phyloP scores from a whole-genome alignment of 2,329 filamentous ascomycete species.

The Knoxdaviesia capensis region DNA sequence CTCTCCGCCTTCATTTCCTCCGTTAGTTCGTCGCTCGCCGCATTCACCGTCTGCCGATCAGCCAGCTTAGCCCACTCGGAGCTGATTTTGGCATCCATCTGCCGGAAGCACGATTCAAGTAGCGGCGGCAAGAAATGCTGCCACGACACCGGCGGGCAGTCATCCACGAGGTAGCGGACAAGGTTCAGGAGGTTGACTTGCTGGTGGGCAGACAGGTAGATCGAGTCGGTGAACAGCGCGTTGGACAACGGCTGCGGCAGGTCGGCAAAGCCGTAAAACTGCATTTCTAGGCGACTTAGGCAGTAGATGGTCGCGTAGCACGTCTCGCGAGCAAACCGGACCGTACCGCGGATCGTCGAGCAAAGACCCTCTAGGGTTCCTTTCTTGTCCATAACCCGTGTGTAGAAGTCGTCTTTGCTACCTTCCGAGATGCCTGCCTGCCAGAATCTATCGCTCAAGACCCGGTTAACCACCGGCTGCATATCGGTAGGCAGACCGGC shows the following conservation, averaged over 20 bases:
- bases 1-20: slow-evolving; percentile 98
- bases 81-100: slow-evolving; percentile 74
- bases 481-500: slow-evolving; percentile 53
- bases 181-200: slow-evolving; percentile 84
- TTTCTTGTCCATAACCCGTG: slow-evolving; percentile 74
- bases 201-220: slow-evolving; percentile 75
- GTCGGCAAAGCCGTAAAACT: slow-evolving; percentile 80
- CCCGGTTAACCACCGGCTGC: slow-evolving; percentile 55
- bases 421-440: slow-evolving; percentile 92
- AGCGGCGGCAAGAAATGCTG: slow-evolving; percentile 70
- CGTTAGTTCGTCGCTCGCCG: slow-evolving; percentile 58
- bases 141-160: slow-evolving; percentile 65
- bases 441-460: slow-evolving; percentile 92
- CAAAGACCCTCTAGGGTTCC: slow-evolving; percentile 81
- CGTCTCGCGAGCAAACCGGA: slow-evolving; percentile 77
- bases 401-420: slow-evolving; percentile 92
- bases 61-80: slow-evolving; percentile 70
- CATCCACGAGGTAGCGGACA: slow-evolving; percentile 72
- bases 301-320: slow-evolving; percentile 90
- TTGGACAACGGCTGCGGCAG: slow-evolving; percentile 67
- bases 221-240: slow-evolving; percentile 65
- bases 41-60: slow-evolving; percentile 35
- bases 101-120: slow-evolving; percentile 60
- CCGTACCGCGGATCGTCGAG: slow-evolving; percentile 74
- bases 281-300: slow-evolving; percentile 67